phyloP scores from a whole-genome alignment of 2,329 filamentous ascomycete genomes.

The Cladosporium austrohemisphaericum region DNA sequence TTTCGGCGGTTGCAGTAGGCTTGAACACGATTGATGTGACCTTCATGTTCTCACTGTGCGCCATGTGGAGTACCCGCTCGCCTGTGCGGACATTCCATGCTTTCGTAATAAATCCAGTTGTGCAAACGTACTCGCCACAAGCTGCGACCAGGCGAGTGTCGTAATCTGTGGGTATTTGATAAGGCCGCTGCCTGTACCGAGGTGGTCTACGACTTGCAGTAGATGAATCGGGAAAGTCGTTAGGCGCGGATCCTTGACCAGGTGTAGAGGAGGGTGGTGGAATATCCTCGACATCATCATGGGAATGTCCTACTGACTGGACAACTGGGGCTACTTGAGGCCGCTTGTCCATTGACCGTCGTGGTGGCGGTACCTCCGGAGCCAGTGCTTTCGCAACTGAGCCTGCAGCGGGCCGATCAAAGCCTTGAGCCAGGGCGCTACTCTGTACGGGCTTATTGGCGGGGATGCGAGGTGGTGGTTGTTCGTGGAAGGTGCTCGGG shows the following conservation, averaged over 20 bases:
- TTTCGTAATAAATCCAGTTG: constrained; percentile 78
- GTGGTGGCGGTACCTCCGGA: constrained; percentile 34
- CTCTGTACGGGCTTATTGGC: constrained; percentile 22
- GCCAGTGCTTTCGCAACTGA: constrained; percentile 19
- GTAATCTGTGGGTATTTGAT: constrained; percentile 77
- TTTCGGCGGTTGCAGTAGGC: constrained; percentile 69
- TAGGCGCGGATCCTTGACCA: constrained; percentile 4
- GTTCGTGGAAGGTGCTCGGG: constrained; percentile 19
- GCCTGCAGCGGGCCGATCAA: constrained; percentile 20
- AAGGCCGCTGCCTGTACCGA: constrained; percentile 64
- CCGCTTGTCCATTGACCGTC: constrained; percentile 29
- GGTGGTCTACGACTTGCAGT: constrained; percentile 82
- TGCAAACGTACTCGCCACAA: constrained; percentile 82
- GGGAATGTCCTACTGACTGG: constrained; percentile 37
- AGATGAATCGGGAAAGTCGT: constrained; percentile 75
- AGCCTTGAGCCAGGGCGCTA: constrained; percentile 29
- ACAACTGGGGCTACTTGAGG: constrained; percentile 22
- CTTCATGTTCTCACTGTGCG: constrained; percentile 80
- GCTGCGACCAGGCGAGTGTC: constrained; percentile 83
- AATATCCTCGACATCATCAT: constrained; percentile 43
- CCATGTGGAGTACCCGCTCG: constrained; percentile 73
- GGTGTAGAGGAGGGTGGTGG: constrained; percentile 10
- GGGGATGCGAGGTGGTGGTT: constrained; percentile 25
- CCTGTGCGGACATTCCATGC: constrained; percentile 85
- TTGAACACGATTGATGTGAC: constrained; percentile 82